Conservation (phyloP, 179 eudicot species). For the Heliamphora pulchella region DNA sequence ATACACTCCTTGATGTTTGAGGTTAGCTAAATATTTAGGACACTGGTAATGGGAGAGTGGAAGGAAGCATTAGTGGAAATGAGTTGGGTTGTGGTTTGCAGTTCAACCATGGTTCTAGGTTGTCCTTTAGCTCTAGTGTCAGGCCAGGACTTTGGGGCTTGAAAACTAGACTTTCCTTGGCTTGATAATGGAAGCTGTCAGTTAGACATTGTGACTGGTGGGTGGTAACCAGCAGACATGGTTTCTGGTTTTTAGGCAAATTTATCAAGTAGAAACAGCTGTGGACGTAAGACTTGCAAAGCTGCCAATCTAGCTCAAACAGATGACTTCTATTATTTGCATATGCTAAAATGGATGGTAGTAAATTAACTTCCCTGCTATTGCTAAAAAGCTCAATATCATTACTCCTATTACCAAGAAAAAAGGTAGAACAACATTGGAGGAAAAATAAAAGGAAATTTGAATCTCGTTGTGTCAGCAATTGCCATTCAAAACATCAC, state of each 20-base stretch:
- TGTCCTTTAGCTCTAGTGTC: neutral
- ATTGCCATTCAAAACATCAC: neutral
- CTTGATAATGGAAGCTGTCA: neutral
- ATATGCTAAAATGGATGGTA: neutral
- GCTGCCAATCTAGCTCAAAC: neutral
- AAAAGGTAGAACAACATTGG: neutral
- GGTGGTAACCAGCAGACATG: neutral
- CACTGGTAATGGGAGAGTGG: conserved; percentile 9
- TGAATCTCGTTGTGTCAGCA: conserved; percentile 3
- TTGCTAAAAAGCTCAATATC: neutral
- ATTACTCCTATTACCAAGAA: neutral
- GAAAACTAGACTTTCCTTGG: neutral
- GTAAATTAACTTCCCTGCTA: neutral
- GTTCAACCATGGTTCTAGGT: neutral
- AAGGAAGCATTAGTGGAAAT: neutral
- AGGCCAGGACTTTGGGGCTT: neutral
- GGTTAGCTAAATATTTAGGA: neutral
- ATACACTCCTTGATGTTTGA: neutral
- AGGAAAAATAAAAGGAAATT: neutral
- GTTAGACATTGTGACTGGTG: neutral
- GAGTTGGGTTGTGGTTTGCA: neutral
- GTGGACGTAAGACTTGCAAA: too few species aligned
- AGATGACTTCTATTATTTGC: neutral
- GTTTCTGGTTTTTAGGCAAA: neutral
- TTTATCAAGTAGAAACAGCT: neutral